Base-by-base conservation (phyloP, 2,329 filamentous ascomycete species). In the Neofusicoccum laricinum region DNA sequence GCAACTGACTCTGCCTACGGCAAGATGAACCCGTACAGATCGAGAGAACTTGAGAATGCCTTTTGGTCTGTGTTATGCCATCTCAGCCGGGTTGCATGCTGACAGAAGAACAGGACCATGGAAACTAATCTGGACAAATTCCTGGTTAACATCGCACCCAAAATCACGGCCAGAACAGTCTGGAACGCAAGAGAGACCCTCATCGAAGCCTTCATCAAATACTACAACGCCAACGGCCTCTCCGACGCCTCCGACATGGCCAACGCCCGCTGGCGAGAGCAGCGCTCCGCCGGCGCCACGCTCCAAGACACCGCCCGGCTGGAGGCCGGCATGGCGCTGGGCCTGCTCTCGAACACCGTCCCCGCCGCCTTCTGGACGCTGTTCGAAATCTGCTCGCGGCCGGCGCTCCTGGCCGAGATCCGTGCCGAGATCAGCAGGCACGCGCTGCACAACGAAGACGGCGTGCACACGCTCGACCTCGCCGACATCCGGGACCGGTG, bases 351-450 rank as follows among this genome's bases (percentile, higher is more conserved):
- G 17, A 82, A 80, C 59, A 80, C 77, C 1, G 70, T 72, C 0
- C 76, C 78, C 0, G 69, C 78, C 0, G 64, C 73, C 0, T 81
- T 81, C 67, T 82, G 80, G 80, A 70, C 76, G 10, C 62, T 80
- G 0, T 75, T 76, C 25, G 70, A 78, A 14, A 67, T 81, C 11
- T 70, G 75, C 38, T 76, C 78, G 0, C 65, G 77, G 25, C 71
- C 74, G 0, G 38, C 45, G 0, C 66, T 77, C 0, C 67, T 79
- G 1, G 36, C 51, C 2, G 70, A 71, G 1, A 70, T 75, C 46
- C 74, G 78, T n/a, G 48, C 69, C 5, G 77, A 79, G 64, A 48
- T 77, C 1, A 10, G n/a, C 19, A 7, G 1, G 14, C 8, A 38
- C 12, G 19, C 55, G 7, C 1, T 58, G 21, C 21, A 19, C 5